Evolutionary conservation across 768 basidiomycete genomes (phyloP).

Genomic region (Boletellus sp.): DNA sequence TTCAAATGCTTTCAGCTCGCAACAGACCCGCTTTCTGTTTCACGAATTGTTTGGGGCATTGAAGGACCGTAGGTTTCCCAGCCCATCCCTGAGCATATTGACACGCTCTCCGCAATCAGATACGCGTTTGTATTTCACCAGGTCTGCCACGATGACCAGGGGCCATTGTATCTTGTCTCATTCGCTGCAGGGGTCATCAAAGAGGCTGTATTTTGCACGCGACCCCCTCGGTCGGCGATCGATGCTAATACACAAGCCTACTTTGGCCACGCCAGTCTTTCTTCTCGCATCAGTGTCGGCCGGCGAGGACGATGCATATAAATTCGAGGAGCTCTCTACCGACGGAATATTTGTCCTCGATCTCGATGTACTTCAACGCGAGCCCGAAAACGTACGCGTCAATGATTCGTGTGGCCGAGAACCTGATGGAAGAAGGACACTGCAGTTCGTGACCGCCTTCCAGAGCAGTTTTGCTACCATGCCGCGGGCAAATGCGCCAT

Average conservation of each 20-base stretch:
- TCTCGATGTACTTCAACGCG: slow-evolving; percentile 28
- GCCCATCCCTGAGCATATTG: neutral
- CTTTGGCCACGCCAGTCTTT: slow-evolving; percentile 45
- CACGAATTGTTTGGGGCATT: slow-evolving; percentile 50
- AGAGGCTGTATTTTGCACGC: slow-evolving; percentile 64
- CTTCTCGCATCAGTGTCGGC: slow-evolving; percentile 64
- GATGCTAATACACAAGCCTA: slow-evolving; percentile 67
- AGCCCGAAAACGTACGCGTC: slow-evolving; percentile 25
- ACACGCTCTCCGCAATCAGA: slow-evolving; percentile 33
- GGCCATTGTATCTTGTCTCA: neutral
- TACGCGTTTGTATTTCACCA: slow-evolving; percentile 82
- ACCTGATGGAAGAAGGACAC: neutral
- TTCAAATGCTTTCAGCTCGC: slow-evolving; percentile 31
- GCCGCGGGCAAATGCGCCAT: slow-evolving; percentile 21
- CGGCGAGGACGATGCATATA: slow-evolving; percentile 42
- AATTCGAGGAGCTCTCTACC: slow-evolving; percentile 62
- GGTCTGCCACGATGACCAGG: slow-evolving; percentile 37
- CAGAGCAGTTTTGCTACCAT: slow-evolving; percentile 16
- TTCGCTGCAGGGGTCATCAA: slow-evolving; percentile 37
- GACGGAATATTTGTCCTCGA: slow-evolving; percentile 55
- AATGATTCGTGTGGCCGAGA: neutral
- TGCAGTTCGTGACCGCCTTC: slow-evolving; percentile 22
- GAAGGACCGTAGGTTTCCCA: slow-evolving; percentile 74
- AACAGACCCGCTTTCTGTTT: slow-evolving; percentile 39
- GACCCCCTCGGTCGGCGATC: slow-evolving; percentile 87